A percentile compares a stretch with the other conserved stretches of the same genome.
Conservation (phyloP, 345 rosid species). For the Eutrema japonicum region DNA sequence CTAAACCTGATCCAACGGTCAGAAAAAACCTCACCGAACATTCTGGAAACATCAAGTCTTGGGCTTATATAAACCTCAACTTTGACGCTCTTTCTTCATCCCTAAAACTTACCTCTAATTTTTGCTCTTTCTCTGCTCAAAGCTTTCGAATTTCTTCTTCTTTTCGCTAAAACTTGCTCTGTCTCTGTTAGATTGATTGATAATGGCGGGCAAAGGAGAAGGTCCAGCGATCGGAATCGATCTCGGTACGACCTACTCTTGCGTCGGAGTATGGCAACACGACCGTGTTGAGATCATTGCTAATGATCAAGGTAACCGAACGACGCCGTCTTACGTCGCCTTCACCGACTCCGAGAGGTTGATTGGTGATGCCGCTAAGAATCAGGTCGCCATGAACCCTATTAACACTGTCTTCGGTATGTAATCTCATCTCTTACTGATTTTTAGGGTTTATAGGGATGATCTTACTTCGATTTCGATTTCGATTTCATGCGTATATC, state of each 20-base stretch:
- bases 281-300: constrained; percentile 18
- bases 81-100: background rate
- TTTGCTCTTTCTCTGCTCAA: too few relatives aligned
- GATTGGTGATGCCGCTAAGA: constrained; percentile 1
- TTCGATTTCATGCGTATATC: too few relatives aligned
- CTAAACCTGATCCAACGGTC: background rate
- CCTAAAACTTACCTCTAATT: background rate
- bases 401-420: constrained; percentile 6
- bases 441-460: too few relatives aligned
- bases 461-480: too few relatives aligned
- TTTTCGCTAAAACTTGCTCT: too few relatives aligned
- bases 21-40: background rate
- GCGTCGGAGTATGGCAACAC: constrained; percentile 21
- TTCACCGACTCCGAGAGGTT: constrained; percentile 16
- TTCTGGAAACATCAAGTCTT: background rate
- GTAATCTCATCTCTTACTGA: background rate
- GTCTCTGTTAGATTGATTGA: too few relatives aligned
- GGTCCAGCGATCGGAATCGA: constrained; percentile 18
- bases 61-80: background rate
- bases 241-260: constrained; percentile 9
- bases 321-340: constrained; percentile 12
- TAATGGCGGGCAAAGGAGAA: background rate
- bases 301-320: constrained; percentile 13
- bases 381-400: constrained; percentile 11
- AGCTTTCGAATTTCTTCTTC: background rate